phyloP scores from a whole-genome alignment of 225 moss, liverwort and hornwort genomes.

The Climacium dendroides region DNA sequence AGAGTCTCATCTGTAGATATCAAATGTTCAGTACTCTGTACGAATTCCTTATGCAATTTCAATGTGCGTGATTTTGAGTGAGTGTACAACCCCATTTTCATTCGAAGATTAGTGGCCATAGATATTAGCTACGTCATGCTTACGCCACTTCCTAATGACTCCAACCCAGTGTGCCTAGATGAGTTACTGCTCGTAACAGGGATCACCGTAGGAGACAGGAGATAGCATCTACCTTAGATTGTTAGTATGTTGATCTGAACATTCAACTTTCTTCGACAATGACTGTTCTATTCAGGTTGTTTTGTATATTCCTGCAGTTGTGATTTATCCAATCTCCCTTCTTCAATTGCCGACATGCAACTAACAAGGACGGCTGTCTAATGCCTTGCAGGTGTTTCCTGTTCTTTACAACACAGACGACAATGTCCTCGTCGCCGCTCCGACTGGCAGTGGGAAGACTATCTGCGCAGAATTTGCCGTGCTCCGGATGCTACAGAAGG shows the following conservation, averaged over 20 bases:
- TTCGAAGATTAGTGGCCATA: neutral
- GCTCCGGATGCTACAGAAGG: constrained; percentile 78
- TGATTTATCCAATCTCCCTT: neutral
- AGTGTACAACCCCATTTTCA: neutral
- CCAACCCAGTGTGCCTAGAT: neutral
- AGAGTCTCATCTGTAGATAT: neutral
- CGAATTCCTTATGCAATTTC: neutral
- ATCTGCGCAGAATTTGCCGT: constrained; percentile 96
- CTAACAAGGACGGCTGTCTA: neutral
- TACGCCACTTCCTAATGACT: neutral
- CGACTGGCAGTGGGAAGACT: constrained; percentile 93
- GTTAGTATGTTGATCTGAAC: neutral
- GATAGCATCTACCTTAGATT: neutral
- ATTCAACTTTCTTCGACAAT: neutral
- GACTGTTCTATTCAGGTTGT: neutral
- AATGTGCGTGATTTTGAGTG: neutral
- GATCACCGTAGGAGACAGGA: neutral
- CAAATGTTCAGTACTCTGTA: neutral
- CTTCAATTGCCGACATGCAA: neutral
- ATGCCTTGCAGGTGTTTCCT: constrained; percentile 59
- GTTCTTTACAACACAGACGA: constrained; percentile 91
- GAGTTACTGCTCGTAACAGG: neutral
- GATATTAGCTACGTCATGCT: neutral
- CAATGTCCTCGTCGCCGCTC: constrained; percentile 89
- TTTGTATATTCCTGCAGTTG: neutral